Percentiles rank a stretch among this genome's conserved stretches.
Conservation (phyloP, 1,284 basidiomycete species). For the Cystobasidiaceae sp. region DNA sequence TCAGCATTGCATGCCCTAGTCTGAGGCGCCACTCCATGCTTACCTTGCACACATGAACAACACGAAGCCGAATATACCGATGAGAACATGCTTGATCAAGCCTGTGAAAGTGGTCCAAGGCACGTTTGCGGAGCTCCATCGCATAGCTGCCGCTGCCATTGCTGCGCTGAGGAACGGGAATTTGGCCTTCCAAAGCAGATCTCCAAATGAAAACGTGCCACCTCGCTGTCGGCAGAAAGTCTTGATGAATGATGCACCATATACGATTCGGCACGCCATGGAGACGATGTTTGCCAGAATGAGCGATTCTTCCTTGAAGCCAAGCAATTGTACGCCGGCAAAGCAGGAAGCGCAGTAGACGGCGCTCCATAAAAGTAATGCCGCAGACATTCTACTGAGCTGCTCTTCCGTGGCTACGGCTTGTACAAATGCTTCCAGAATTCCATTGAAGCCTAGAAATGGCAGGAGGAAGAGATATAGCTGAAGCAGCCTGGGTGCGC, state of each 20-base stretch:
- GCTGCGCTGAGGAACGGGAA: not conserved
- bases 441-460: conserved; percentile 77
- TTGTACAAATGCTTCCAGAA: conserved; percentile 80
- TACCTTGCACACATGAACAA: not conserved
- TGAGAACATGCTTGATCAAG: too few species aligned
- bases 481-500: conserved; percentile 61
- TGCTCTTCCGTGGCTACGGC: conserved; percentile 64
- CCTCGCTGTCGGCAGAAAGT: not conserved
- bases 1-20: not conserved
- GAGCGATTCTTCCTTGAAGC: conserved; percentile 60
- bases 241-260: conserved; percentile 6
- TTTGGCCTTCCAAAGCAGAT: not conserved
- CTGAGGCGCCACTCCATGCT: too few species aligned
- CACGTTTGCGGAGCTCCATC: not conserved
- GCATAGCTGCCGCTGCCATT: not conserved
- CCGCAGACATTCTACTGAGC: conserved; percentile 60
- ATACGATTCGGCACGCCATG: conserved; percentile 57
- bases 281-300: conserved; percentile 69
- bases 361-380: conserved; percentile 56
- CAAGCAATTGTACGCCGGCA: conserved; percentile 53
- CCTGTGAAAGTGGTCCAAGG: not conserved
- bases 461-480: conserved; percentile 75
- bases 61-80: too few species aligned
- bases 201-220: not conserved
- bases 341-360: conserved; percentile 60